Evolutionary conservation across 1,284 basidiomycete genomes (phyloP).

Genomic region (Heterobasidion occidentale): DNA sequence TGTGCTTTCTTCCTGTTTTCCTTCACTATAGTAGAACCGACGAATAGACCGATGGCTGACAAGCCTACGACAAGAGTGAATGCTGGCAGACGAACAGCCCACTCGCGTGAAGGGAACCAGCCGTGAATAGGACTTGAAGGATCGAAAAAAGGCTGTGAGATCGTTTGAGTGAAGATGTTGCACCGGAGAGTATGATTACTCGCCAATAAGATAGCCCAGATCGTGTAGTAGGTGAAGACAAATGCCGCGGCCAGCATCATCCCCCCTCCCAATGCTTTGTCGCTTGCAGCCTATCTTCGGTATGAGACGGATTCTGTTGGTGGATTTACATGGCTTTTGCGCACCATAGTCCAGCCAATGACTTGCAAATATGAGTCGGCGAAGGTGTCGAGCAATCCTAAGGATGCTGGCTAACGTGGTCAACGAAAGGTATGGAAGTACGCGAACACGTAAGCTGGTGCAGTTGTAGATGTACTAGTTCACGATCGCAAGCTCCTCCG

Average conservation of each 20-base stretch:
- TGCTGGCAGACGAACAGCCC: conserved; percentile 84
- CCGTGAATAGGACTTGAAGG: conserved; percentile 62
- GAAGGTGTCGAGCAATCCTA: too few species aligned
- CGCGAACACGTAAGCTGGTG: background rate
- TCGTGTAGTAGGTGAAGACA: conserved; percentile 86
- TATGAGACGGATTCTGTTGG: background rate
- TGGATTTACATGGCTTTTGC: too few species aligned
- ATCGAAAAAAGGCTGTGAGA: conserved; percentile 78
- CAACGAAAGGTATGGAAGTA: background rate
- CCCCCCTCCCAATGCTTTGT: conserved; percentile 71
- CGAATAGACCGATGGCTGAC: conserved; percentile 68
- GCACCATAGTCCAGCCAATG: background rate
- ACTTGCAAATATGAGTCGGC: background rate
- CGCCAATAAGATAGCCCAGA: conserved; percentile 85
- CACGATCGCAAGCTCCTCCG: too few species aligned
- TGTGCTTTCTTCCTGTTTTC: conserved; percentile 66
- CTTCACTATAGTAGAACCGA: conserved; percentile 68
- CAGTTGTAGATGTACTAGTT: background rate
- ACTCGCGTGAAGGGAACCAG: conserved; percentile 83
- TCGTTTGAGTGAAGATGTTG: background rate
- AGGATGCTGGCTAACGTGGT: background rate
- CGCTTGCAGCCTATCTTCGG: conserved; percentile 57
- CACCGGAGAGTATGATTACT: conserved; percentile 18
- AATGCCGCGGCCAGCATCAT: conserved; percentile 75
- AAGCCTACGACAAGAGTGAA: conserved; percentile 76